phyloP scores from a whole-genome alignment of 148 eudicot species.

The Chenopodium album region DNA sequence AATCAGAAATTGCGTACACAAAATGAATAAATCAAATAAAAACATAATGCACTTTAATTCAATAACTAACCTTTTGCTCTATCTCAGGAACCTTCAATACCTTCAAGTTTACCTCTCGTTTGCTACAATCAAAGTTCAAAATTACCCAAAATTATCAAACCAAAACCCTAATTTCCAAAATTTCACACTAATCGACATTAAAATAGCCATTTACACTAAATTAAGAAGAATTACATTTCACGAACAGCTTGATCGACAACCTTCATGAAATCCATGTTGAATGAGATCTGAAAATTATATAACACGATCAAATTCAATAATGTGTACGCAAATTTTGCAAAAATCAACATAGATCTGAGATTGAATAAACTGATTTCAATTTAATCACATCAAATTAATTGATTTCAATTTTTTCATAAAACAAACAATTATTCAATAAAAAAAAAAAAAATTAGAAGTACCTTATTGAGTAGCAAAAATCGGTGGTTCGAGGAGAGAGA shows the following conservation, averaged over 20 bases:
- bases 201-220: neutral
- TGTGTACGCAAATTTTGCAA: neutral
- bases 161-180: neutral
- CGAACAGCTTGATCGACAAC: constrained; percentile 95
- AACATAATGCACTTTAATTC: neutral
- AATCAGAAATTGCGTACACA: neutral
- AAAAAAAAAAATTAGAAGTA: neutral
- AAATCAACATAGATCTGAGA: constrained; percentile 12
- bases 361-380: too few relatives aligned
- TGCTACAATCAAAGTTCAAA: constrained; percentile 45
- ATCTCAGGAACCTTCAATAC: constrained; percentile 99
- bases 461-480: neutral
- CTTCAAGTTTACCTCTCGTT: constrained; percentile 97
- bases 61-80: constrained; percentile 74
- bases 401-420: neutral
- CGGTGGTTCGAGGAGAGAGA: neutral
- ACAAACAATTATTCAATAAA: neutral
- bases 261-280: constrained; percentile 92
- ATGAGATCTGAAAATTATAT: neutral
- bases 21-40: neutral
- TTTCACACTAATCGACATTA: neutral
- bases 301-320: constrained; percentile 10
- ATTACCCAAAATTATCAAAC: neutral
- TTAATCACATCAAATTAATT: neutral
- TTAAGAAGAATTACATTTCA: constrained; percentile 55